phyloP scores from a whole-genome alignment of 805 yeast genomes.

The Pichia pseudocactophila region DNA sequence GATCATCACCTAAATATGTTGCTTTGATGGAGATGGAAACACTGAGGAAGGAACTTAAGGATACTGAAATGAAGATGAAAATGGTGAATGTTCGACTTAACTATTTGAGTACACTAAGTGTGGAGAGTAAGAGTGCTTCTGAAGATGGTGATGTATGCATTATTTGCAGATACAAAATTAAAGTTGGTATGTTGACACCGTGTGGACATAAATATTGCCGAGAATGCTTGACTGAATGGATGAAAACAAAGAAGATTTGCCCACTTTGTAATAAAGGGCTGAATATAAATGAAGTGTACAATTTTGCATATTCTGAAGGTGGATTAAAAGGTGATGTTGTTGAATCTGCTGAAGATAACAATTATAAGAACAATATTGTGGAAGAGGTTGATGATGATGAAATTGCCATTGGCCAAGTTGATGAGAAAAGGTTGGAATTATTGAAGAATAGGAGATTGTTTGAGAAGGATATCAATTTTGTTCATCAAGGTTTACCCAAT shows the following conservation, averaged over 20 bases:
- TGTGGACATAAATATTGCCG: constrained; percentile 93
- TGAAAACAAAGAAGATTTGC: constrained; percentile 43
- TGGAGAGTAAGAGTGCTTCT: constrained; percentile 17
- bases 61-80: constrained; percentile 6
- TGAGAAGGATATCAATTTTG: constrained; percentile 30
- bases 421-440: constrained; percentile 15
- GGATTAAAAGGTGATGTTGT: constrained; percentile 41
- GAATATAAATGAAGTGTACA: constrained; percentile 46
- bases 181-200: constrained; percentile 69
- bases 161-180: constrained; percentile 66
- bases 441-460: constrained; percentile 16
- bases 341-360: constrained; percentile 11
- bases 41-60: constrained; percentile 13
- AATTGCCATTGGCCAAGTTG: constrained; percentile 7
- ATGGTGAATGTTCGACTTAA: constrained; percentile 33
- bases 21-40: constrained; percentile 15
- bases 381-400: constrained; percentile 6
- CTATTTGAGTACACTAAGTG: constrained; percentile 38
- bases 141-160: constrained; percentile 46
- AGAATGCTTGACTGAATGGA: constrained; percentile 73
- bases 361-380: constrained; percentile 1
- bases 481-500: constrained; percentile 39
- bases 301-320: constrained; percentile 53
- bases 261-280: constrained; percentile 71
- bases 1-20: constrained; percentile 15